Base-by-base conservation (phyloP, 2,329 filamentous ascomycete genomes). In the Microcyclospora tardicrescens region DNA sequence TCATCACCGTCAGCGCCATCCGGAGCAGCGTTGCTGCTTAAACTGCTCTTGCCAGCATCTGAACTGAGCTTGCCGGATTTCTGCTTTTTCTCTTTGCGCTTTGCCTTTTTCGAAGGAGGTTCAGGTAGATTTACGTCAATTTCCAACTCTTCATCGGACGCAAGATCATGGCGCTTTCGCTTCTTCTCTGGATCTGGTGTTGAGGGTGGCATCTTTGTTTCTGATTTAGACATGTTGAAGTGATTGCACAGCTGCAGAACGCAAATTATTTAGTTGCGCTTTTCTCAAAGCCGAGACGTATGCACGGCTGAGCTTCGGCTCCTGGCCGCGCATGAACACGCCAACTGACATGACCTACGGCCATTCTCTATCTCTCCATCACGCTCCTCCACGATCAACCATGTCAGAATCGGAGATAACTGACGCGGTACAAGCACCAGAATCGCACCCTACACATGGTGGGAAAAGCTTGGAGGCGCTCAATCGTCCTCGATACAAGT, bases 31-130 rank as follows among this genome's bases (percentile, higher is more conserved):
- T n/a, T n/a, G 12, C 38, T 16, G 39, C 40, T 39, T 11, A 38
- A 37, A 15, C 40, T 39, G 27, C 39, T 38, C 16, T 41, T 44
- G 12, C 45, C 45, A 12, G 56, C 49, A 10, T 35, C 47, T 12
- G 59, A 60, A 32, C 51, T 42, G 19, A 54, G 33, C 24, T 40
- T 44, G 39, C 44, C 36, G 16, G 38, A 34, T 13, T 41, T 44
- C 27, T 82, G 84, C 48, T 94, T 95, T 62, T 95, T 96, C 42
- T 93, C 75, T 44, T 80, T 79, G 58, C 91, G 85, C 50, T 86
- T 76, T 44, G 84, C 86, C 59, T 91, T 93, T 63, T 96, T 98
- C 28, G 91, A 96, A 1, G 85, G 84, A 14, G 91, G 91, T 57
- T 96, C 87, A 16, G 91, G 91, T n/a, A 83, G 78, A 47, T 68